Evolutionary conservation across 108 stramenopile genomes (phyloP).

Genomic region (Nannochloropsis salina): DNA sequence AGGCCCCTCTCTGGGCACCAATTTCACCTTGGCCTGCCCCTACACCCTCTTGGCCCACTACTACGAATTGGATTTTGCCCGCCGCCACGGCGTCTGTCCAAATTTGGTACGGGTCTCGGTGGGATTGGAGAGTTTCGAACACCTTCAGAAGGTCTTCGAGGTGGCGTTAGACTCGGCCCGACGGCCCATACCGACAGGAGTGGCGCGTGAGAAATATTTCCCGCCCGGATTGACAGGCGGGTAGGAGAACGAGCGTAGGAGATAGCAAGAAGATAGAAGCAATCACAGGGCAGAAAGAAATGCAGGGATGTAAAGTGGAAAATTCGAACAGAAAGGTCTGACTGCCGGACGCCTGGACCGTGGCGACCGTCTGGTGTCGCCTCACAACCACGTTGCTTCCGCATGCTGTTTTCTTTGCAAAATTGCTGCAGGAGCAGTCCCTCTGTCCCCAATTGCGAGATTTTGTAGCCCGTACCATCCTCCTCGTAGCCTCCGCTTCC

Average conservation of each 20-base stretch:
- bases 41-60: slow-evolving; percentile 71
- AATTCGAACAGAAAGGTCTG: too few relatives aligned
- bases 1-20: slow-evolving; percentile 68
- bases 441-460: too few relatives aligned
- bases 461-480: background rate
- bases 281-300: too few relatives aligned
- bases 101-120: slow-evolving; percentile 63
- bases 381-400: too few relatives aligned
- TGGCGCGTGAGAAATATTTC: background rate
- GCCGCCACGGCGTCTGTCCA: slow-evolving; percentile 58
- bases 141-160: slow-evolving; percentile 55
- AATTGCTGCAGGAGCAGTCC: too few relatives aligned
- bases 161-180: slow-evolving; percentile 41
- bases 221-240: background rate
- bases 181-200: background rate
- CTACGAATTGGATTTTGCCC: slow-evolving; percentile 66
- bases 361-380: too few relatives aligned
- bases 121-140: slow-evolving; percentile 60
- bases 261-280: background rate
- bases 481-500: background rate
- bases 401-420: too few relatives aligned
- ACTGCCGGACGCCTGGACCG: too few relatives aligned
- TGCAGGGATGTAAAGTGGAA: too few relatives aligned
- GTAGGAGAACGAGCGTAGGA: background rate
- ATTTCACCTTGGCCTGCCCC: slow-evolving; percentile 67